Base-by-base conservation (phyloP, 331 rosid genomes). In the Acacia concinna region DNA sequence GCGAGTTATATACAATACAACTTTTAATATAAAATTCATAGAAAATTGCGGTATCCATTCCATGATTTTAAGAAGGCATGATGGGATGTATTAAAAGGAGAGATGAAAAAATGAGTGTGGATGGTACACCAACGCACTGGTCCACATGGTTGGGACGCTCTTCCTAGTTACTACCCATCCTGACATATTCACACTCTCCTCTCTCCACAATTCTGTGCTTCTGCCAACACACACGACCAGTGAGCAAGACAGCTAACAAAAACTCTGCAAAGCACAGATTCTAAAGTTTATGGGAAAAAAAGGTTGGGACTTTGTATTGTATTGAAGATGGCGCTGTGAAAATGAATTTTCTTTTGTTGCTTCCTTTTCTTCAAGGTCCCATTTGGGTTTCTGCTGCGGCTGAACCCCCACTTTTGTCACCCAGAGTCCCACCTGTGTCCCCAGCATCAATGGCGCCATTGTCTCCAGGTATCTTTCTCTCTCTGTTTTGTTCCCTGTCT, bases 381-480 rank as follows among this genome's bases (percentile, higher is more conserved):
- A 44, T 83, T 92, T 85, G 72, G 51, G 80, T 78, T 81, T 80
- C 74, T 82, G 86, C 91, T 6, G 81, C 85, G 4, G 52, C 74
- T 13, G 71, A 75, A 81, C 81, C 90, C 43, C 79, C 75, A 18
- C 77, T 63, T 76, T 44, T 87, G 57, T 83, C 91, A 9, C 92
- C 92, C 57, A 71, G 85, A 46, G 6, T 75, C 72, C 79, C 89
- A 14, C 83, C 86, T 76, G 46, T 66, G 79, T 82, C 93, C 68
- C 86, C 87, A 64, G 56, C 90, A 60, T 79, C 96, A 60, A 82
- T 86, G 85, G 72, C 88, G 79, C 85, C 93, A 79, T 76, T 82
- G 34, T 82, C 97, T 57, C 91, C 98, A 51, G 96, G 97, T 91
- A 32, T 15, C 66, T 73, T 8, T 59, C 20, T 54, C 31, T 37